Percentiles rank a stretch among this genome's conserved stretches.
Conservation (phyloP, 164 flowering plant genomes). For the Protea cynaroides region DNA sequence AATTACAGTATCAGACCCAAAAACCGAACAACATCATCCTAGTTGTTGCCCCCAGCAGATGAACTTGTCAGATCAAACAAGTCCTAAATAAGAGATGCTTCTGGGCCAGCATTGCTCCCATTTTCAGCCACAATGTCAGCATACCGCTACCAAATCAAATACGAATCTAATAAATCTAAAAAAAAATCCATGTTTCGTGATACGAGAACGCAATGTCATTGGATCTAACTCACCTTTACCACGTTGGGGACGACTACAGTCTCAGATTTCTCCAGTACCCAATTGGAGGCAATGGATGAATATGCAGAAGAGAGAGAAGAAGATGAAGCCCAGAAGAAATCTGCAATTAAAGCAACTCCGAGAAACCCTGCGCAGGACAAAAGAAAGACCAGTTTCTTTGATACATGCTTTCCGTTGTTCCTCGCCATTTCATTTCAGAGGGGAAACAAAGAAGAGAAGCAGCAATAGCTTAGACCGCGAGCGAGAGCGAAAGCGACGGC, state of each 20-base stretch:
- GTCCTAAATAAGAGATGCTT: too few species aligned
- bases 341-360: constrained; percentile 30
- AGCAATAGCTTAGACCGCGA: too few species aligned
- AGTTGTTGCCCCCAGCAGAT: too few species aligned
- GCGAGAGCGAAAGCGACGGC: constrained; percentile 8
- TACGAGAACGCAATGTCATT: not conserved
- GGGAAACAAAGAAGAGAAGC: not conserved
- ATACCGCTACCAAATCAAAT: not conserved
- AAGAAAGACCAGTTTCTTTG: constrained; percentile 16
- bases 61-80: too few species aligned
- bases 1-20: too few species aligned
- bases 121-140: not conserved
- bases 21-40: too few species aligned
- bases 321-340: constrained; percentile 54
- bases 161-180: not conserved
- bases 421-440: constrained; percentile 24
- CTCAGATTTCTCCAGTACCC: constrained; percentile 14
- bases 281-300: constrained; percentile 15
- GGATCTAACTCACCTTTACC: constrained; percentile 10
- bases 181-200: not conserved
- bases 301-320: constrained; percentile 24
- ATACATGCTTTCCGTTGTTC: constrained; percentile 17
- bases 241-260: constrained; percentile 6
- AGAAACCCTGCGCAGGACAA: constrained; percentile 27
- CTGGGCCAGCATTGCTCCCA: not conserved